Evolutionary conservation across 805 yeast species (phyloP), one percentile per base, ranked within the genome.

Genomic region (Zygosaccharomyces siamensis): DNA sequence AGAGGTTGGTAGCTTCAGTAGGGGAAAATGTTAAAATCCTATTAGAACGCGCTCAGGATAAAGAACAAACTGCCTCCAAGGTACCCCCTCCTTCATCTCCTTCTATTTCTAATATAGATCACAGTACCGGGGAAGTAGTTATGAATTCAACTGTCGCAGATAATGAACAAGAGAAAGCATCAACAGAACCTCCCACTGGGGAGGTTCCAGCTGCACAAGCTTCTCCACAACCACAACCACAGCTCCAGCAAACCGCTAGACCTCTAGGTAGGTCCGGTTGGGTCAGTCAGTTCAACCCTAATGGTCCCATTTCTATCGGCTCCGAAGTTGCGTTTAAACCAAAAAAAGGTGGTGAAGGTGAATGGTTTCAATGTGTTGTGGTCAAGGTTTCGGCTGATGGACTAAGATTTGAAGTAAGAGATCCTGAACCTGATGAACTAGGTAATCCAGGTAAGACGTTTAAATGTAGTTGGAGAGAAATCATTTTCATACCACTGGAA

Each of bases 281-380:
- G 72, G 55, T 67, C 1, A 79, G 86, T 40, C 77, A 77, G 26
- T 83, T 64, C 63, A 83, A 83, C 58, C 80, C 84, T 1, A 72
- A 74, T 24, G 85, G 77, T 32, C 79, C 83, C 0, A 72, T 83
- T 4, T 56, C 62, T 2, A 69, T 85, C 1, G 90, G 92, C 0
- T 78, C 93, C 0, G 95, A 87, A 57, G 97, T 93, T 0, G 98
- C 97, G 1, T 92, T 84, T 70, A 83, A 84, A 62, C 77, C 89
- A 21, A 76, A 76, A 51, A 82, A 79, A 58, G 75, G 84, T 35
- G 84, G 83, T 41, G 75, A 79, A n/a, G 90, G 79, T 11, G 98
- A 92, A 63, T 93, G 99, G 99, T 89, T 93, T 57, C 96, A 88
- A 64, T 93, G 99, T 70, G 89, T 86, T 60, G 95, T 93, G 12